phyloP scores from a whole-genome alignment of 164 flowering plant genomes.

The Berberis vulgaris region DNA sequence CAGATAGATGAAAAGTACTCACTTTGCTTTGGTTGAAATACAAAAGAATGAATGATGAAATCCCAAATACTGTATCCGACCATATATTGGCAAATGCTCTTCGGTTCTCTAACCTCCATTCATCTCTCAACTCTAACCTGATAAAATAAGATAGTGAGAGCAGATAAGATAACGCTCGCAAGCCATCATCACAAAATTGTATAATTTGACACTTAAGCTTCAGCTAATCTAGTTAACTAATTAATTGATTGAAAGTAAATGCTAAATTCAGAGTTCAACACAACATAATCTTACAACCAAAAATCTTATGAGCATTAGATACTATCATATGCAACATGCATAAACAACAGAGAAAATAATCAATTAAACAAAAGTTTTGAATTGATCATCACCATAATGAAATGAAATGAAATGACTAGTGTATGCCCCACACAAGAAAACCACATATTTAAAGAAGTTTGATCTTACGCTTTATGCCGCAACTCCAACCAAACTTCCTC shows the following conservation, averaged over 20 bases:
- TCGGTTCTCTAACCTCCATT: constrained; percentile 86
- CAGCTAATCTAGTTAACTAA: too few relatives aligned
- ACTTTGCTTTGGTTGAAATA: constrained; percentile 86
- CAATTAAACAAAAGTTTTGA: too few relatives aligned
- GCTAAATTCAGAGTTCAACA: too few relatives aligned
- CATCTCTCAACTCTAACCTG: constrained; percentile 88
- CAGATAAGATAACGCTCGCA: neutral
- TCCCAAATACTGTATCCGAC: constrained; percentile 89
- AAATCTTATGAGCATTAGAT: too few relatives aligned
- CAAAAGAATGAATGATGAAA: constrained; percentile 68
- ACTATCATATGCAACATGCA: too few relatives aligned
- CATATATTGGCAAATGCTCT: constrained; percentile 87
- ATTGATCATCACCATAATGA: too few relatives aligned
- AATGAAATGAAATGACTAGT: neutral
- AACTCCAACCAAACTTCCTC: constrained; percentile 77
- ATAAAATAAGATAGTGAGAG: constrained; percentile 11
- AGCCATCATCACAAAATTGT: neutral
- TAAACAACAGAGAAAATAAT: too few relatives aligned
- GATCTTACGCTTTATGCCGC: constrained; percentile 82
- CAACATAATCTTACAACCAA: too few relatives aligned
- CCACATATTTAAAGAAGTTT: neutral
- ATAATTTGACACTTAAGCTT: neutral
- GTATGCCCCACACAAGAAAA: neutral
- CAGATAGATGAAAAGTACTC: constrained; percentile 18
- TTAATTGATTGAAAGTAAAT: too few relatives aligned